These are phyloP conservation scores for Melastoma malabathricum DNA, from an alignment of 345 rosid species.

Conservation along the genomic window DNA sequence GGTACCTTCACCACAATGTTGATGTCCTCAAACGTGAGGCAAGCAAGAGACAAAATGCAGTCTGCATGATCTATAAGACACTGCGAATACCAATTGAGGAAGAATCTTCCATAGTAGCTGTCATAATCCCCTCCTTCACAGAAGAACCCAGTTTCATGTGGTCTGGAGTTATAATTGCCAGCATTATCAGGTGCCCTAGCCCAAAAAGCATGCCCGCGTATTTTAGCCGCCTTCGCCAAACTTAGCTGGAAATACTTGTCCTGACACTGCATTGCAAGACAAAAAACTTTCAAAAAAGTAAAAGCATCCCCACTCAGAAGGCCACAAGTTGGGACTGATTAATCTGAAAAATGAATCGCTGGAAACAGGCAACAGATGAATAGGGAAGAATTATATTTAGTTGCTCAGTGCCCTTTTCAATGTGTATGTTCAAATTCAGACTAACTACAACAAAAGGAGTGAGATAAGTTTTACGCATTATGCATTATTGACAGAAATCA, in stretches of 20 bases:
- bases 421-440: too few relatives aligned
- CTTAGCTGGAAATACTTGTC: conserved; percentile 64
- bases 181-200: conserved; percentile 75
- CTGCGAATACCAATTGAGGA: conserved; percentile 85
- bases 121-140: conserved; percentile 95
- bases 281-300: neutral
- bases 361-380: too few relatives aligned
- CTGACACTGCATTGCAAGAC: conserved; percentile 50
- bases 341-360: too few relatives aligned
- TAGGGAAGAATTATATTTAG: too few relatives aligned
- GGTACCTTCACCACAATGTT: conserved; percentile 65
- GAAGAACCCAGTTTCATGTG: conserved; percentile 85
- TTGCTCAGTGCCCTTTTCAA: too few relatives aligned
- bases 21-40: conserved; percentile 70
- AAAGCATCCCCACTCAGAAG: too few relatives aligned
- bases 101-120: conserved; percentile 89
- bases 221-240: conserved; percentile 61
- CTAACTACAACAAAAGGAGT: too few relatives aligned
- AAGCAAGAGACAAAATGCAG: conserved; percentile 69
- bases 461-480: too few relatives aligned
- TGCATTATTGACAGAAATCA: too few relatives aligned
- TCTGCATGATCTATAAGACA: conserved; percentile 84
- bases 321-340: too few relatives aligned
- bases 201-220: conserved; percentile 78
- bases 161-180: conserved; percentile 61